Percentiles rank a stretch among this genome's conserved stretches.
Conservation (phyloP, 495 filamentous ascomycete genomes). For the Oidiodendron maius region DNA sequence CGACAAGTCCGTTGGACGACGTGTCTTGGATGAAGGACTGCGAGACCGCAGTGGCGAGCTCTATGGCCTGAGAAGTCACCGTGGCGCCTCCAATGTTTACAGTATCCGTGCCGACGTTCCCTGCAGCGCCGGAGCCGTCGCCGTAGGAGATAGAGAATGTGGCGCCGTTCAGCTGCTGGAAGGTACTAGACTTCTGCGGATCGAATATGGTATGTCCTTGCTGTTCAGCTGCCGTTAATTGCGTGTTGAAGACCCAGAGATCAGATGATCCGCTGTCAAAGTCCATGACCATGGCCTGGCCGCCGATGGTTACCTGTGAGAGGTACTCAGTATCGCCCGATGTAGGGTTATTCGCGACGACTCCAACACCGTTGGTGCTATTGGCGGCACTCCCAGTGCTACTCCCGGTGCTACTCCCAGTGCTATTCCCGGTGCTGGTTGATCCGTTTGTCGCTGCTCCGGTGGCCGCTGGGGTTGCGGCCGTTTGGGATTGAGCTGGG, state of each 20-base stretch:
- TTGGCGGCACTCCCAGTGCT: neutral
- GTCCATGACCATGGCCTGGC: slow-evolving; percentile 66
- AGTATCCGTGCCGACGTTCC: slow-evolving; percentile 64
- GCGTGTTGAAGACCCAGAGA: slow-evolving; percentile 76
- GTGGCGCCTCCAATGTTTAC: slow-evolving; percentile 70
- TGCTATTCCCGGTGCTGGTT: neutral
- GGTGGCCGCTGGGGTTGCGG: slow-evolving; percentile 12
- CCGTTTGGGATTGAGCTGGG: no score
- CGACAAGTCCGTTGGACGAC: slow-evolving; percentile 65
- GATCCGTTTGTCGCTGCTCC: slow-evolving; percentile 12
- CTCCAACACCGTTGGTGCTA: slow-evolving; percentile 38
- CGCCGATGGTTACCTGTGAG: slow-evolving; percentile 68
- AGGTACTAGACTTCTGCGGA: slow-evolving; percentile 52
- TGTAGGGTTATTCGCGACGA: slow-evolving; percentile 56
- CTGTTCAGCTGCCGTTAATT: slow-evolving; percentile 38
- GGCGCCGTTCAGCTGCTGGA: slow-evolving; percentile 32
- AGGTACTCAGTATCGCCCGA: slow-evolving; percentile 64
- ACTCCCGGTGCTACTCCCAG: neutral
- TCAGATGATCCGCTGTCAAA: slow-evolving; percentile 84
- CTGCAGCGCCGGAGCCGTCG: slow-evolving; percentile 61
- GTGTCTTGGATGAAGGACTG: slow-evolving; percentile 57
- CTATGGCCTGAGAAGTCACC: slow-evolving; percentile 62
- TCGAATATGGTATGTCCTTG: slow-evolving; percentile 57
- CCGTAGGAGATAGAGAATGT: slow-evolving; percentile 69
- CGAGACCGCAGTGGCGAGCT: slow-evolving; percentile 61